phyloP scores from a whole-genome alignment of 23 red algal species.

The Gracilaria vermiculophylla region DNA sequence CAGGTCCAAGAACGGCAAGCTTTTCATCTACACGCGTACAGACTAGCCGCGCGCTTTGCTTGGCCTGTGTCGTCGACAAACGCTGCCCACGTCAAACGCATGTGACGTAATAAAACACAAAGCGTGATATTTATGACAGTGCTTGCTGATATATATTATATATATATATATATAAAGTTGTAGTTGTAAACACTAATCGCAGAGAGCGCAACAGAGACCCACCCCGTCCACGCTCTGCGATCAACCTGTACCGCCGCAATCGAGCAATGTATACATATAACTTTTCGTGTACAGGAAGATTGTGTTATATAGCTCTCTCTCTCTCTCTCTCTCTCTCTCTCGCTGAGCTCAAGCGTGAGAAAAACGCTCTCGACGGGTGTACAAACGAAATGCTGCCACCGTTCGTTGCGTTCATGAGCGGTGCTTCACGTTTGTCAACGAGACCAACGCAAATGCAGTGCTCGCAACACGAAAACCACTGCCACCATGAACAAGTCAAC shows the following conservation, averaged over 20 bases:
- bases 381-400: neutral
- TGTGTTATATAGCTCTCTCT: no score
- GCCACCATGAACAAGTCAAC: no score
- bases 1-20: constrained; percentile 66
- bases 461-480: no score
- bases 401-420: neutral
- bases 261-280: no score
- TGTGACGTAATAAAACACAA: neutral
- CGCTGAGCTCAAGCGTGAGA: neutral
- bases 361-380: neutral
- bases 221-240: no score
- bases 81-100: no score
- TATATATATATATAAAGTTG: neutral
- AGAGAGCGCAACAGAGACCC: neutral
- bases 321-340: no score
- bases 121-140: neutral
- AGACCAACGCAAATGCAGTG: no score
- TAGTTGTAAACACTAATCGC: neutral
- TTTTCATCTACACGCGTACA: constrained; percentile 71
- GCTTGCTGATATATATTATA: neutral
- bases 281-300: no score
- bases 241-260: no score
- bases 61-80: no score
- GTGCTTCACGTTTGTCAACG: neutral
- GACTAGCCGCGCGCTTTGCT: no score